Conservation (phyloP, 2,329 filamentous ascomycete species). For the Aspergillus melleus region DNA sequence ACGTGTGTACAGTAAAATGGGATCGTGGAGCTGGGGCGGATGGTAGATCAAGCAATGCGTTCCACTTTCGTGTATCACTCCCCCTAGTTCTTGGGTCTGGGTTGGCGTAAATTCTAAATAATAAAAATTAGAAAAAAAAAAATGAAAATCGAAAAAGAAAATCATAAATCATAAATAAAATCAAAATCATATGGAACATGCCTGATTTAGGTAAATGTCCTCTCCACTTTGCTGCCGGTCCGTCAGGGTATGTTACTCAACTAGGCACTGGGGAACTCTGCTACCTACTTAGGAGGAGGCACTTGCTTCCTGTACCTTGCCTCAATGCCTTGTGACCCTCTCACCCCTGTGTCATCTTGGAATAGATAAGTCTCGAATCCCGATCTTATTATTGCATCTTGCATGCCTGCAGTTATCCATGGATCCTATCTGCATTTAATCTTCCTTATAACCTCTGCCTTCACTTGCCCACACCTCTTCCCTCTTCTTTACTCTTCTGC, state of each 20-base stretch:
- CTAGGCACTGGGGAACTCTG: conserved; percentile 6
- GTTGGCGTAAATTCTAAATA: neutral
- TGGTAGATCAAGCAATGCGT: conserved; percentile 33
- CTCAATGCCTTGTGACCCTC: conserved; percentile 22
- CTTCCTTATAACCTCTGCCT: conserved; percentile 17
- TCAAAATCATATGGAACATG: neutral
- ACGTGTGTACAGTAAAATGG: conserved; percentile 26
- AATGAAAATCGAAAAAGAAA: no score
- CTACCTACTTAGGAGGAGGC: neutral
- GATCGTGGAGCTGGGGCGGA: conserved; percentile 39
- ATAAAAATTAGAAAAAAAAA: no score
- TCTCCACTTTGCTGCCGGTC: conserved; percentile 2
- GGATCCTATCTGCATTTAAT: conserved; percentile 19
- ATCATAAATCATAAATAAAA: neutral
- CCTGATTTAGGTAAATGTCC: conserved; percentile 1
- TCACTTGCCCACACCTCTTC: conserved; percentile 1
- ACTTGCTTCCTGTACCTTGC: conserved; percentile 20
- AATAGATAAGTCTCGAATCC: conserved; percentile 19
- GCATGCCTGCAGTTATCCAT: conserved; percentile 22
- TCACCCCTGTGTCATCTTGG: conserved; percentile 23
- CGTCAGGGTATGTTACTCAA: conserved; percentile 16
- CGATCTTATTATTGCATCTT: conserved; percentile 19
- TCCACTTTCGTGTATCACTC: conserved; percentile 3
- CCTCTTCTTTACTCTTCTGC: conserved; percentile 2
- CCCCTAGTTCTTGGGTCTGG: neutral